Percentiles rank a stretch among this genome's conserved stretches.
Conservation (phyloP, 352 stramenopile genomes). For the Blastocystis sp. region DNA sequence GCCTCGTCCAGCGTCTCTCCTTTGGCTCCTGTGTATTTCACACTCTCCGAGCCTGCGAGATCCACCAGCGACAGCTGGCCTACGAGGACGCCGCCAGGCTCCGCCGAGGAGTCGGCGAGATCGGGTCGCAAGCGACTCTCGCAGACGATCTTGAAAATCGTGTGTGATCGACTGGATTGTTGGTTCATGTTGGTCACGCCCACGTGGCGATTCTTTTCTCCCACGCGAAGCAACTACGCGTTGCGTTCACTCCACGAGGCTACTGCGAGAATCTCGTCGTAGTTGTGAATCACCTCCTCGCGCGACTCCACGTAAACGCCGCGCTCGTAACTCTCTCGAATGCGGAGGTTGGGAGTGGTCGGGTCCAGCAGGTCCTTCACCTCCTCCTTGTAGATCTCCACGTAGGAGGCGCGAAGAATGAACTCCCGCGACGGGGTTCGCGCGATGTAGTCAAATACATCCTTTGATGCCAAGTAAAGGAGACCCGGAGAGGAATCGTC, state of each 20-base stretch:
- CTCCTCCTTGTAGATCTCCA: conserved; percentile 99
- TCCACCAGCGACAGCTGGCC: conserved; percentile 90
- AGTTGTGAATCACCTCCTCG: conserved; percentile 79
- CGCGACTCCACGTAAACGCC: conserved; percentile 89
- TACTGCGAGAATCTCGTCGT: conserved; percentile 72
- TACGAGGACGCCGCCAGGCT: conserved; percentile 73
- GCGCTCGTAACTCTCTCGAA: conserved; percentile 82
- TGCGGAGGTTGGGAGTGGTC: conserved; percentile 65
- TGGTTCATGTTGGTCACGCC: conserved; percentile 93
- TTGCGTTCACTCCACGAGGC: not conserved
- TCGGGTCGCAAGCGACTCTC: conserved; percentile 68
- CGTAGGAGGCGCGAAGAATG: conserved; percentile 85
- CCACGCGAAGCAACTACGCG: conserved; percentile 72
- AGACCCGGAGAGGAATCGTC: conserved; percentile 48
- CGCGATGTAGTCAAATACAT: conserved; percentile 48
- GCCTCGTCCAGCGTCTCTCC: conserved; percentile 85
- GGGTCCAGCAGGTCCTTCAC: conserved; percentile 82
- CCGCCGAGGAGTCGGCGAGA: conserved; percentile 42
- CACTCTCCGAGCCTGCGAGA: conserved; percentile 87
- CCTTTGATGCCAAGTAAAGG: conserved; percentile 35
- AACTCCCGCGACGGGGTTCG: conserved; percentile 70
- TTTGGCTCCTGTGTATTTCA: conserved; percentile 82
- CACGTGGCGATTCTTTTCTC: conserved; percentile 84
- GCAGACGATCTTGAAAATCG: conserved; percentile 88
- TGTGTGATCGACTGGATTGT: conserved; percentile 85